A percentile compares a stretch with the other conserved stretches of the same genome.
phyloP scores from a whole-genome alignment of 2,329 filamentous ascomycete genomes.

The Ophiocordyceps polyrhachis-furcata region DNA sequence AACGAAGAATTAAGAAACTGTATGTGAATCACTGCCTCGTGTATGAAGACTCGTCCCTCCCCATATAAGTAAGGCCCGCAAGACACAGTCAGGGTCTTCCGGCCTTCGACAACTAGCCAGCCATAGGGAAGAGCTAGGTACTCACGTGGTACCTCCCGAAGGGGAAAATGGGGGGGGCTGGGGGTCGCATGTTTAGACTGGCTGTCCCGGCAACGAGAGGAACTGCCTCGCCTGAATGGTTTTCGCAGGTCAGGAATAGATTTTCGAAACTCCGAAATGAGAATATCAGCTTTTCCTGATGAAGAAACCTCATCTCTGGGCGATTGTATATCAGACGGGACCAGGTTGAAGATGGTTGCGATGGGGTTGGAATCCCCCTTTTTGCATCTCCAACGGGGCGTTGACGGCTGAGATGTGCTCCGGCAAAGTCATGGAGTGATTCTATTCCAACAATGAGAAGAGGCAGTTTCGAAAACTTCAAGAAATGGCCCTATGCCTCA shows the following conservation, averaged over 20 bases:
- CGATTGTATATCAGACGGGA: neutral
- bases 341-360: neutral
- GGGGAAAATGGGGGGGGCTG: neutral
- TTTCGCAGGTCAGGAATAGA: neutral
- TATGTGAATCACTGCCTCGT: neutral
- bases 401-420: neutral
- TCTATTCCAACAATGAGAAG: neutral
- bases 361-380: neutral
- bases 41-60: neutral
- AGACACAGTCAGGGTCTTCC: neutral
- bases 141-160: neutral
- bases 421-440: neutral
- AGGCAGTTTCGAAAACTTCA: neutral
- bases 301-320: neutral
- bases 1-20: neutral
- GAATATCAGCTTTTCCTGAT: neutral
- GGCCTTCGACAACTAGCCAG: neutral
- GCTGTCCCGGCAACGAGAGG: neutral
- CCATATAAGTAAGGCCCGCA: neutral
- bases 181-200: neutral
- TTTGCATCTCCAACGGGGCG: neutral
- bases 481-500: neutral
- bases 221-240: neutral
- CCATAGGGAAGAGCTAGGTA: neutral
- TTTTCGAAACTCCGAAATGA: neutral